These are phyloP conservation scores for Hanseniaspora nectarophila DNA, from an alignment of 805 yeast species.

Conservation along the genomic window DNA sequence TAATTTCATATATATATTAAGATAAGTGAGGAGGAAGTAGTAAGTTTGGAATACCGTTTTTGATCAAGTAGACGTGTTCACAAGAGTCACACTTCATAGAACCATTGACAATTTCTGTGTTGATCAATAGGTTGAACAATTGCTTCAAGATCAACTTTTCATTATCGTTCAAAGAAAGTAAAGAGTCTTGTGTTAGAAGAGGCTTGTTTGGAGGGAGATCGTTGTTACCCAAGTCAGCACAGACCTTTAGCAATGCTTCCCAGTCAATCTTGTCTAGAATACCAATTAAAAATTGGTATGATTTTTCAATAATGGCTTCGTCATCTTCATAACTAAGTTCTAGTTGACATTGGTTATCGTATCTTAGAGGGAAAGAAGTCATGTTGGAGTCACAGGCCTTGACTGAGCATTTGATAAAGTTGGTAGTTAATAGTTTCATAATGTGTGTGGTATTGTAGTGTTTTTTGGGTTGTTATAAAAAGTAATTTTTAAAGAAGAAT, in stretches of 20 bases:
- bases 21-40: conserved; percentile 90
- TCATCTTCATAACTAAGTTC: conserved; percentile 24
- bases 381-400: conserved; percentile 63
- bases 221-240: conserved; percentile 59
- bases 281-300: conserved; percentile 64
- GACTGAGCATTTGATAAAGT: conserved; percentile 89
- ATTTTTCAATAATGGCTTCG: conserved; percentile 66
- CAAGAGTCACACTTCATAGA: conserved; percentile 81
- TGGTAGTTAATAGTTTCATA: conserved; percentile 92
- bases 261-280: conserved; percentile 78
- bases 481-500: too few relatives aligned
- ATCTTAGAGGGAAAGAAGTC: conserved; percentile 71
- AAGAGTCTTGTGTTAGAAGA: conserved; percentile 23
- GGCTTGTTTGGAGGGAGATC: conserved; percentile 54
- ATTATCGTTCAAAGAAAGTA: conserved; percentile 31
- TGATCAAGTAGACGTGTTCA: conserved; percentile 75
- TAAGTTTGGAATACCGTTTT: conserved; percentile 88
- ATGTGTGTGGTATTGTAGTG: too few relatives aligned
- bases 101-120: conserved; percentile 80
- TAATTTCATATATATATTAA: conserved; percentile 14
- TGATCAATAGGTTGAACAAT: conserved; percentile 65
- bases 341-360: conserved; percentile 46
- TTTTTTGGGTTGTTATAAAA: too few relatives aligned
- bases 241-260: conserved; percentile 70
- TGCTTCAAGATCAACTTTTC: conserved; percentile 47